Base-by-base conservation (phyloP, 108 stramenopile species). In the Heterococcus sp. region DNA sequence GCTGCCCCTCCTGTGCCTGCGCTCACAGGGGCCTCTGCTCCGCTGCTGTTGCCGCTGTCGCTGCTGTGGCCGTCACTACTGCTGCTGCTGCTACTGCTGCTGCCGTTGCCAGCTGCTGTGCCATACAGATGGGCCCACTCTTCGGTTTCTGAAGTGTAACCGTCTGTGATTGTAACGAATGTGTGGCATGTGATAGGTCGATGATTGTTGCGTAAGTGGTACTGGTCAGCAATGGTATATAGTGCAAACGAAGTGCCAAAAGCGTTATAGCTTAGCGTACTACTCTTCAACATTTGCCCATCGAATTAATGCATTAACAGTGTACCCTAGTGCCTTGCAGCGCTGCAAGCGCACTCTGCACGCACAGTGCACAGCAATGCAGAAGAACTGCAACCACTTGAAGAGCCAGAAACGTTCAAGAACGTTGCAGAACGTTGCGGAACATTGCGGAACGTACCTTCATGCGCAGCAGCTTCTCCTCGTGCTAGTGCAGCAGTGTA, bases 121-220 rank as follows among this genome's bases (percentile, higher is more conserved):
- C 77, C 69, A 70, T 78, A 78, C 38, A 78, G 68, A 14, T 68
- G 31, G 8, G 66, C 77, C 77, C 77, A 78, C n/a, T 78, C 77
- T 64, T 78, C 77, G 0, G 66, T 66, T 2, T 78, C 77, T 28
- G 77, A 78, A 1, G 38, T 26, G 29, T 27, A 0, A 31, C 74
- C 34, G 0, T n/a, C 74, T 3, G 1, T 65, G 32, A 29, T 37
- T 30, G 27, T 37, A 4, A 8, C 40, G 21, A 58, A 58, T 8
- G 46, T 21, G 46, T 21, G 14, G 46, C n/a, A n/a, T n/a, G n/a
- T n/a, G n/a, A n/a, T n/a, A 21, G 14, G 46, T 14, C 46, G 46
- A 58, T 8, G 14, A 21, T 14, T 58, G 46, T 8, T 21, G 46
- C 46, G 21, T 58, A 58, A 8, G 46, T 8, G 46, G 14, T 21